Conservation (phyloP, 1,284 basidiomycete genomes). For the Coriolopsis trogii region DNA sequence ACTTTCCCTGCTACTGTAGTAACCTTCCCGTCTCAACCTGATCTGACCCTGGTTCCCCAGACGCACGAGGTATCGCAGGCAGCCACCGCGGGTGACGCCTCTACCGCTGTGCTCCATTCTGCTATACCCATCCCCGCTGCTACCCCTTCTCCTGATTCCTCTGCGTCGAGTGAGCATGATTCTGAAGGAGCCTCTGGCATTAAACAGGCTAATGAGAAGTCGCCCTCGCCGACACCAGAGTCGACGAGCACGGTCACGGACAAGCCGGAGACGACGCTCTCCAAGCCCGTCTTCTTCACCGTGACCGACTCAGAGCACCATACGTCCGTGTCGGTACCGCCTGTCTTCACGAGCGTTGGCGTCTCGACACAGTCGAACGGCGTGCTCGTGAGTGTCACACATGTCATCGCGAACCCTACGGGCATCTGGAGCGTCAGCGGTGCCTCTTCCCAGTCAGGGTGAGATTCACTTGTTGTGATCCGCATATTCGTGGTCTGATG, state of each 20-base stretch:
- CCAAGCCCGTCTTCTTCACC: conserved; percentile 43
- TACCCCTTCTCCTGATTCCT: conserved; percentile 5
- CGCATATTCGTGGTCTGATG: neutral
- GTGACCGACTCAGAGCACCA: conserved; percentile 41
- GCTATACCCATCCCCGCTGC: neutral
- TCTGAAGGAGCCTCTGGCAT: conserved; percentile 18
- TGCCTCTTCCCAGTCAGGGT: conserved; percentile 11
- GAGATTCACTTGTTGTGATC: conserved; percentile 30
- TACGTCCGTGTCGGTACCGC: conserved; percentile 41
- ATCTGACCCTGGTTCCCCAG: conserved; percentile 2
- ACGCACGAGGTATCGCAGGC: neutral
- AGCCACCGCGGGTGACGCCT: neutral
- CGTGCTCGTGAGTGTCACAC: conserved; percentile 45
- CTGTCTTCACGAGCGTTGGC: conserved; percentile 48
- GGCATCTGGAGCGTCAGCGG: conserved; percentile 29
- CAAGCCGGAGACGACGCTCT: conserved; percentile 46
- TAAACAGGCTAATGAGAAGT: conserved; percentile 26
- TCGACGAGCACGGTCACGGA: conserved; percentile 47
- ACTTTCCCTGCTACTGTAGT: neutral
- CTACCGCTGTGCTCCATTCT: neutral
- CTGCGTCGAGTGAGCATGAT: conserved; percentile 8
- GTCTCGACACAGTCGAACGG: conserved; percentile 49
- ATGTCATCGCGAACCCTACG: conserved; percentile 53
- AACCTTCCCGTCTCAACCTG: neutral
- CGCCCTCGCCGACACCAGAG: no score